phyloP scores from a whole-genome alignment of 768 basidiomycete species.

The Termitomyces sp. region DNA sequence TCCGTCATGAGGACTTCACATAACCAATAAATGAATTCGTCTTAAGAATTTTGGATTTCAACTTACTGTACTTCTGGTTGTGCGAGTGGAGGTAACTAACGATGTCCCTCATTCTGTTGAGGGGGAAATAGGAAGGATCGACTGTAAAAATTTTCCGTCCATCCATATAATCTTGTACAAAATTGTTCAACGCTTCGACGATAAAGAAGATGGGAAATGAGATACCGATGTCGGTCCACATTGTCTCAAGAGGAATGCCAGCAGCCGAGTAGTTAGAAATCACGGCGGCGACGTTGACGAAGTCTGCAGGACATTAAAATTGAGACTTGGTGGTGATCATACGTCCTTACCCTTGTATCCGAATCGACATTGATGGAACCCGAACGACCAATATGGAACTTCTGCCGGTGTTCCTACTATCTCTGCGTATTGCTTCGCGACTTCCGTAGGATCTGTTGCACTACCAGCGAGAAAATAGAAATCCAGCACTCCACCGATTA shows the following conservation, averaged over 20 bases:
- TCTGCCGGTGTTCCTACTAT: slow-evolving; percentile 65
- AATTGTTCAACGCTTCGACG: neutral
- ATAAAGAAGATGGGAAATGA: neutral
- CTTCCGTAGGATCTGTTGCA: slow-evolving; percentile 50
- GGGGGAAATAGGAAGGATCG: slow-evolving; percentile 66
- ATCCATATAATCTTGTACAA: slow-evolving; percentile 60
- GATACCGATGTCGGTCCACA: slow-evolving; percentile 76
- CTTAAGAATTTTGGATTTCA: neutral
- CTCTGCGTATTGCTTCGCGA: slow-evolving; percentile 67
- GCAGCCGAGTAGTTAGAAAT: slow-evolving; percentile 60
- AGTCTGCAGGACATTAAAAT: slow-evolving; percentile 37
- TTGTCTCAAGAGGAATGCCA: slow-evolving; percentile 67
- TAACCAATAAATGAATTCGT: neutral
- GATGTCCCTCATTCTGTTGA: slow-evolving; percentile 61
- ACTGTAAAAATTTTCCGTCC: slow-evolving; percentile 65
- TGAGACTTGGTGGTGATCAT: neutral
- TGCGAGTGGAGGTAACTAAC: slow-evolving; percentile 57
- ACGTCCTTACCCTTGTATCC: slow-evolving; percentile 52
- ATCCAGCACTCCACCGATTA: slow-evolving; percentile 75
- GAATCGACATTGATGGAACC: slow-evolving; percentile 71
- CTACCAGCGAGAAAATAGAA: slow-evolving; percentile 78
- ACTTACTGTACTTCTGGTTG: slow-evolving; percentile 54
- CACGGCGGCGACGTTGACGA: slow-evolving; percentile 57
- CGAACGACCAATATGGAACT: slow-evolving; percentile 74
- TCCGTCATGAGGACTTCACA: slow-evolving; percentile 67